These are phyloP conservation scores for Magnolia kwangsiensis DNA, from an alignment of 164 flowering plant species.

Conservation along the genomic window DNA sequence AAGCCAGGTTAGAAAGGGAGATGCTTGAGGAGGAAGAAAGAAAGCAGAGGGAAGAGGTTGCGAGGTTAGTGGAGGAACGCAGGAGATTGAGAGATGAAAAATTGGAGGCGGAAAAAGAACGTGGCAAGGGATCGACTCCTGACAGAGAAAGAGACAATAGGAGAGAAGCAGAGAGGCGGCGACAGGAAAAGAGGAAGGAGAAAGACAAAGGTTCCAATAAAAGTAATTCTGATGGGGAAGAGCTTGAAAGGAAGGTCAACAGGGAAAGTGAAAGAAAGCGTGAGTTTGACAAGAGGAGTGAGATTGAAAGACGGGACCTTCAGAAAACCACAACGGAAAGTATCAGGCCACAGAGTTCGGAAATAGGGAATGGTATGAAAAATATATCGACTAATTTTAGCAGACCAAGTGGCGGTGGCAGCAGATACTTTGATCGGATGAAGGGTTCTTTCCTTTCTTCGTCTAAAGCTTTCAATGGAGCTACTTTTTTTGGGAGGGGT, in stretches of 20 bases:
- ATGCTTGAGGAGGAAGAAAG: constrained; percentile 90
- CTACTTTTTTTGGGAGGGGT: constrained; percentile 66
- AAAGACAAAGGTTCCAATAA: constrained; percentile 76
- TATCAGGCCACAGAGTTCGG: constrained; percentile 36
- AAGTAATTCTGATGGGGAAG: constrained; percentile 89
- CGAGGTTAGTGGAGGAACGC: constrained; percentile 85
- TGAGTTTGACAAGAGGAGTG: constrained; percentile 55
- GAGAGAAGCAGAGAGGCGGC: constrained; percentile 74
- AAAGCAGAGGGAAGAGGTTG: constrained; percentile 95
- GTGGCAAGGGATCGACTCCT: background rate
- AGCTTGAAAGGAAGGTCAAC: constrained; percentile 52
- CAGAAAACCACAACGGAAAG: constrained; percentile 42
- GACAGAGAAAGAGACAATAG: constrained; percentile 53
- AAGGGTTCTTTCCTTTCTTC: constrained; percentile 74
- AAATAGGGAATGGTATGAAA: constrained; percentile 41
- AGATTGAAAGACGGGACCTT: constrained; percentile 49
- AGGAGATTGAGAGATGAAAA: constrained; percentile 77
- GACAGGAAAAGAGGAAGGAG: constrained; percentile 72
- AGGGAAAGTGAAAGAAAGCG: constrained; percentile 60
- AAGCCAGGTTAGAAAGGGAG: constrained; percentile 89
- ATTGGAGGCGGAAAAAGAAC: constrained; percentile 35
- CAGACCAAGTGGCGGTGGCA: constrained; percentile 46
- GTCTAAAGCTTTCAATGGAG: constrained; percentile 73
- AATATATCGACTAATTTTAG: constrained; percentile 34
- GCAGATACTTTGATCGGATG: constrained; percentile 75